Evolutionary conservation across 2,329 filamentous ascomycete species (phyloP), one percentile per base, ranked within the genome.

Genomic region (Fusarium sp.): DNA sequence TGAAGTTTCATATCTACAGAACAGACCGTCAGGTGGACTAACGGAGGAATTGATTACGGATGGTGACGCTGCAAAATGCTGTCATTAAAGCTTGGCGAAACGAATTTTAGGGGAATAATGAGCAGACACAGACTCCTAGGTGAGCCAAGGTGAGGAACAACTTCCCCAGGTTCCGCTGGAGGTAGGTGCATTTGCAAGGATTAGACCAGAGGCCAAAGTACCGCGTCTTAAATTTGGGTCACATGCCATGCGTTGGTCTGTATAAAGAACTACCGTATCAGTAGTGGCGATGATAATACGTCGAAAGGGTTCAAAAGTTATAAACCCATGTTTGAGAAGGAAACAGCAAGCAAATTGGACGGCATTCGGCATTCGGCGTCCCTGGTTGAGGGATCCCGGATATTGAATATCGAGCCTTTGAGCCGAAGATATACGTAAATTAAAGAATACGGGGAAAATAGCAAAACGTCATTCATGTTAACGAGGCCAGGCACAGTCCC

Each of bases 311-410:
- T 49, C 17, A 23, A 33, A 23, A 49, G n/a, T 33, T 23, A 17
- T 49, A 17, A 49, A 33, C 18, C 27, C 30, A 33, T 33, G 30
- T 10, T 17, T 33, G n/a, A 10, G 6, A 32, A 32, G 32, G 45
- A 49, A n/a, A 33, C n/a, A 20, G 23, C 32, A 35, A 32, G 20
- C 18, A 18, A 20, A 30, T n/a, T 14, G 27, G 15, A 40, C 58
- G 49, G 60, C 30, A 66, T 78, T 81, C 83, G 84, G 84, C 77
- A 83, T 78, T 81, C 83, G 84, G 84, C 77, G 83, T 81, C 80
- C 84, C 81, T 84, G 81, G 81, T 30, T 64, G 30, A 54, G 37
- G 50, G 50, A 49, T 40, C 42, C 45, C 30, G 48, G 59, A 56
- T 44, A 38, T 42, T 27, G 20, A 54, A 37, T 45, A 35, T 48